phyloP scores from a whole-genome alignment of 768 basidiomycete species.

The Tremella yokohamensis region DNA sequence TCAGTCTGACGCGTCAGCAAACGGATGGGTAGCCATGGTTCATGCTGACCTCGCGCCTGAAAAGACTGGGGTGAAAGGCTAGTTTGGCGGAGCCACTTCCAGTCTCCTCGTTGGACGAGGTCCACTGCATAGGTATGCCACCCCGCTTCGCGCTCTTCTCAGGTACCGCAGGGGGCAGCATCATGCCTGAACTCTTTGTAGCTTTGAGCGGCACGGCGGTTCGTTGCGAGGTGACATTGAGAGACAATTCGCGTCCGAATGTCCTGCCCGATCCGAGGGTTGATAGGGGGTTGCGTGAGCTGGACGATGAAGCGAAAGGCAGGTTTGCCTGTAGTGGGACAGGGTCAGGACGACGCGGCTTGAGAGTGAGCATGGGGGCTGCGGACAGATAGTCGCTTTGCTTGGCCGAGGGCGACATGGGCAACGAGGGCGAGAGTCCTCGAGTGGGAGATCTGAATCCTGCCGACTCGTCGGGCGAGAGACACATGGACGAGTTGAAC shows the following conservation, averaged over 20 bases:
- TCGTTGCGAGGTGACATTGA: slow-evolving; percentile 23
- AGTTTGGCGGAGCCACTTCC: slow-evolving; percentile 16
- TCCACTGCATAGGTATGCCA: slow-evolving; percentile 42
- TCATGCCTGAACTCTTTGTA: slow-evolving; percentile 32
- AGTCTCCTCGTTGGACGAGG: slow-evolving; percentile 36
- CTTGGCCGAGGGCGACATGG: slow-evolving; percentile 1
- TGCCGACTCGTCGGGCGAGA: slow-evolving; percentile 15
- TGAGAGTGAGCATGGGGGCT: slow-evolving; percentile 22
- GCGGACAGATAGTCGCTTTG: slow-evolving; percentile 26
- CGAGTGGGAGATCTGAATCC: background rate
- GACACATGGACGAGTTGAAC: slow-evolving; percentile 47
- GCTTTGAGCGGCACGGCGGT: slow-evolving; percentile 19
- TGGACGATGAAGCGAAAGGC: background rate
- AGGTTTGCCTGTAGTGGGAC: slow-evolving; percentile 33
- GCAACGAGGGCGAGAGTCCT: background rate
- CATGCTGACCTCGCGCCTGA: slow-evolving; percentile 36
- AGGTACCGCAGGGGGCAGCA: slow-evolving; percentile 42
- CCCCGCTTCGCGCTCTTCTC: slow-evolving; percentile 18
- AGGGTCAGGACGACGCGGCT: slow-evolving; percentile 38
- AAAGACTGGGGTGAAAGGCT: slow-evolving; percentile 28
- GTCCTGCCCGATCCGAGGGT: slow-evolving; percentile 21
- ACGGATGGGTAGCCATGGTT: background rate
- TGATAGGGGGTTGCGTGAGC: slow-evolving; percentile 11
- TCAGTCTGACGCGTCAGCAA: slow-evolving; percentile 28
- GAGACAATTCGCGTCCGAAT: slow-evolving; percentile 36